Conservation (phyloP, 1,284 basidiomycete species). For the Ustilago vetiveriae region DNA sequence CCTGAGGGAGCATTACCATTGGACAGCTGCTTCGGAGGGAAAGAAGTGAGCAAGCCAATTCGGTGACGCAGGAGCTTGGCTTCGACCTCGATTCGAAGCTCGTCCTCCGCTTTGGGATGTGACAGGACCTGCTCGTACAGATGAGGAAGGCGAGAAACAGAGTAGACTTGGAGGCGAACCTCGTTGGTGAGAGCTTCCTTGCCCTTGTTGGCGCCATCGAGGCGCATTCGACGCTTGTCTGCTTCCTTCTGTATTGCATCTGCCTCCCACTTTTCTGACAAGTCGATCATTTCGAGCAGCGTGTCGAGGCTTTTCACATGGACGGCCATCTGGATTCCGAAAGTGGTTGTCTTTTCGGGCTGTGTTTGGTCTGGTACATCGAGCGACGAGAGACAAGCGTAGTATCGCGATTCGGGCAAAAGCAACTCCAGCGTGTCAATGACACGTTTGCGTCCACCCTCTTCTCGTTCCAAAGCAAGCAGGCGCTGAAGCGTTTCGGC, state of each 20-base stretch:
- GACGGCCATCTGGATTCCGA: slow-evolving; percentile 73
- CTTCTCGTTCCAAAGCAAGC: slow-evolving; percentile 74
- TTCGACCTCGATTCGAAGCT: slow-evolving; percentile 54
- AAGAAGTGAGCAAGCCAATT: slow-evolving; percentile 42
- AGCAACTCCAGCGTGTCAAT: slow-evolving; percentile 74
- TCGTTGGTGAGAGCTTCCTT: slow-evolving; percentile 47
- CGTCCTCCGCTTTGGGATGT: slow-evolving; percentile 56
- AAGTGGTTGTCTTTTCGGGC: slow-evolving; percentile 71
- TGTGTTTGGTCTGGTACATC: slow-evolving; percentile 80
- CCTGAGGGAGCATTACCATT: slow-evolving; percentile 25
- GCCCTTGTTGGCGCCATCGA: slow-evolving; percentile 58
- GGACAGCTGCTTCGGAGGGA: slow-evolving; percentile 36
- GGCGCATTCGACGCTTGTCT: slow-evolving; percentile 53
- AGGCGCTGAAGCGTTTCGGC: slow-evolving; percentile 82
- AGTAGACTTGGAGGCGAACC: slow-evolving; percentile 47
- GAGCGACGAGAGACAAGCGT: slow-evolving; percentile 75
- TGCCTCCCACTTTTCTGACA: slow-evolving; percentile 51
- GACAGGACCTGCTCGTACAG: slow-evolving; percentile 59
- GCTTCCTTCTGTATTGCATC: slow-evolving; percentile 54
- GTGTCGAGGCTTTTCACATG: slow-evolving; percentile 70
- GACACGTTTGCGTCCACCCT: slow-evolving; percentile 69
- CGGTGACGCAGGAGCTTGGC: slow-evolving; percentile 54
- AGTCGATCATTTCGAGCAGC: slow-evolving; percentile 53
- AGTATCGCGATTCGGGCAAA: slow-evolving; percentile 79
- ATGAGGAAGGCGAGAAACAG: slow-evolving; percentile 43